Base-by-base conservation (phyloP, 1,139 yeast species). In the Spencermartinsiella ligniputridi region DNA sequence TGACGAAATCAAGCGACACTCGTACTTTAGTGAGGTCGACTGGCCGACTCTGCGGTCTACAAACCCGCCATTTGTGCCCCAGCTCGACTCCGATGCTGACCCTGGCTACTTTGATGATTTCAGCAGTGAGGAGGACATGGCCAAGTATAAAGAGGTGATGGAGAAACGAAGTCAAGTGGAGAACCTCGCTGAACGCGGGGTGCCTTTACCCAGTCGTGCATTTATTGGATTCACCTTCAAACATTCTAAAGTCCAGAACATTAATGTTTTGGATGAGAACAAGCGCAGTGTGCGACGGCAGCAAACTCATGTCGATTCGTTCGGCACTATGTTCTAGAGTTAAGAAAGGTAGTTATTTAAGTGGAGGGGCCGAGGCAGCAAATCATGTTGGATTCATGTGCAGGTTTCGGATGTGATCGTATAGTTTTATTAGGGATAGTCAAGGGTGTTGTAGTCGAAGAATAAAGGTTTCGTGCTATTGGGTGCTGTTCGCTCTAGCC, bases 71-170 rank as follows among this genome's bases (percentile, higher is more conserved):
- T 94, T 94, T 65, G 86, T 94, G 22, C 99, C 99, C 1, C 96
- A 94, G 60, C 74, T 94, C 52, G 97, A 92, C 61, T 86, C 89
- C 50, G 98, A 94, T 60, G 94, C 90, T 52, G 99, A 94, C 68
- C 97, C 97, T 1, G 99, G 98, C 1, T 94, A 94, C 68, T 94
- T 94, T 64, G 99, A 94, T 67, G 98, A 94, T 64, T 94, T 94
- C 63, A 89, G 87, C 51, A 94, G 88, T 64, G 97, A 90, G 60
- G 90, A 86, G 45, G 96, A 94, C 65, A 90, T 94, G 97, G 90
- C 92, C 55, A 90, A 92, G 67, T 94, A 94, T 69, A 92, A 94
- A 58, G 98, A 94, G 60, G 98, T 94, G 16, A 83, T 89, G 73
- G 90, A 88, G 54, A 83, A 94, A 67, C 88, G 84, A 59, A 86